Evolutionary conservation across 2,329 filamentous ascomycete species (phyloP).

Genomic region (Pestalotiopsis sp.): DNA sequence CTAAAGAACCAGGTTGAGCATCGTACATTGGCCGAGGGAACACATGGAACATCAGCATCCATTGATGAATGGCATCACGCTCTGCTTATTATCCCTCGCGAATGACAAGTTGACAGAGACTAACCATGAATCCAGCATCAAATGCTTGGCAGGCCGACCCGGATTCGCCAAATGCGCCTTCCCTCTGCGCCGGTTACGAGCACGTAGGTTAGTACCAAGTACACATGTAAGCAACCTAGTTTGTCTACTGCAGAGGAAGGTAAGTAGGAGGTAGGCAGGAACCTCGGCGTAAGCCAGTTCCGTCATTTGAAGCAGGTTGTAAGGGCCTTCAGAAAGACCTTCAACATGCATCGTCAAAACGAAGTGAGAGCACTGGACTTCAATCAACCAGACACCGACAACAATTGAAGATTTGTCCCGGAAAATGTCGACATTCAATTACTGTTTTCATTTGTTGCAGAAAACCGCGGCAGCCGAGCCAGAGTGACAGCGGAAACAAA

Average conservation of each 20-base stretch:
- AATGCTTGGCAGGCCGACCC: no score
- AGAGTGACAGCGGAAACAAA: neutral
- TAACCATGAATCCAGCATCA: no score
- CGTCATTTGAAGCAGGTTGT: neutral
- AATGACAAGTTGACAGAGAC: no score
- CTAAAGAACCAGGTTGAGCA: neutral
- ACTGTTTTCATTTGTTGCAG: neutral
- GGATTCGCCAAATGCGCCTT: no score
- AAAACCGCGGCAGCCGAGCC: neutral
- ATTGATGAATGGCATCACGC: neutral
- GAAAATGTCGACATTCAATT: neutral
- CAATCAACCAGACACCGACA: neutral
- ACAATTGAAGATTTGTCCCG: neutral
- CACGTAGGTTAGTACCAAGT: no score
- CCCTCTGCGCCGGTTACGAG: no score
- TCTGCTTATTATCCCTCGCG: no score
- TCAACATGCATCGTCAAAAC: neutral
- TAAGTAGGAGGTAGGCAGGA: no score
- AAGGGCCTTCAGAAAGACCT: neutral
- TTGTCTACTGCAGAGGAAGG: no score
- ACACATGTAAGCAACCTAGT: no score
- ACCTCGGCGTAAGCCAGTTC: neutral
- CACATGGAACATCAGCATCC: neutral
- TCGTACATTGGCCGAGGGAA: neutral
- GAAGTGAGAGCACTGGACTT: neutral